These are phyloP conservation scores for sorghum (Sorghum bicolor) DNA, from an alignment of 176 grass and related monocot genomes.

Conservation along the genomic window DNA sequence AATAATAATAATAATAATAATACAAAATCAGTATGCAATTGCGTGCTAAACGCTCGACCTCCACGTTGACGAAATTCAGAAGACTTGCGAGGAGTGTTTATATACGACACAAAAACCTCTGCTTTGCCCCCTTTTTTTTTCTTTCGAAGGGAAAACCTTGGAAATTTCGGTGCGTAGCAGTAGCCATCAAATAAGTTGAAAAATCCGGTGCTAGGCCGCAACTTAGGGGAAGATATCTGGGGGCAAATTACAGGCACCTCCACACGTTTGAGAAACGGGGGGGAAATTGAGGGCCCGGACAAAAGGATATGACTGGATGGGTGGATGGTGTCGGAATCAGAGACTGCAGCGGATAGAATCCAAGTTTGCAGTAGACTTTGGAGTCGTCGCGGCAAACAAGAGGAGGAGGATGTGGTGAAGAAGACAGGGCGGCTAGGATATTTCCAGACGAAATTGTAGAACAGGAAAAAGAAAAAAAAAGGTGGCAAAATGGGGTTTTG, in stretches of 20 bases:
- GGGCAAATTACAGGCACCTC: background rate
- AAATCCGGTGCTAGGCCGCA: conserved; percentile 1
- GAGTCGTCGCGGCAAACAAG: conserved; percentile 12
- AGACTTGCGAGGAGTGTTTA: background rate
- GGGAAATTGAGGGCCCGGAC: background rate
- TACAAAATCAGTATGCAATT: background rate
- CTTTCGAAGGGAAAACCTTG: background rate
- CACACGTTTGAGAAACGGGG: background rate
- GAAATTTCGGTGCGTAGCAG: background rate
- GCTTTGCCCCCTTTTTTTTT: background rate
- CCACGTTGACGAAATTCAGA: background rate
- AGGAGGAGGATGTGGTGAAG: background rate
- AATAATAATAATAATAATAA: background rate
- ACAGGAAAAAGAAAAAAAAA: background rate
- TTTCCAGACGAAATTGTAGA: background rate
- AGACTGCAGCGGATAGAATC: conserved; percentile 26
- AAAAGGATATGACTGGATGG: background rate
- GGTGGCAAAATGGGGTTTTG: background rate
- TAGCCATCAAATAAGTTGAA: background rate
- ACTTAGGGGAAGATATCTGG: background rate
- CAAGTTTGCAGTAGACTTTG: background rate
- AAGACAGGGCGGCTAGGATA: background rate
- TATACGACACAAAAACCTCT: background rate
- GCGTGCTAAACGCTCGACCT: conserved; percentile 5
- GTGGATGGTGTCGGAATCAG: background rate